Base-by-base conservation (phyloP, 23 red algal genomes). In the Chondrus crispus region DNA sequence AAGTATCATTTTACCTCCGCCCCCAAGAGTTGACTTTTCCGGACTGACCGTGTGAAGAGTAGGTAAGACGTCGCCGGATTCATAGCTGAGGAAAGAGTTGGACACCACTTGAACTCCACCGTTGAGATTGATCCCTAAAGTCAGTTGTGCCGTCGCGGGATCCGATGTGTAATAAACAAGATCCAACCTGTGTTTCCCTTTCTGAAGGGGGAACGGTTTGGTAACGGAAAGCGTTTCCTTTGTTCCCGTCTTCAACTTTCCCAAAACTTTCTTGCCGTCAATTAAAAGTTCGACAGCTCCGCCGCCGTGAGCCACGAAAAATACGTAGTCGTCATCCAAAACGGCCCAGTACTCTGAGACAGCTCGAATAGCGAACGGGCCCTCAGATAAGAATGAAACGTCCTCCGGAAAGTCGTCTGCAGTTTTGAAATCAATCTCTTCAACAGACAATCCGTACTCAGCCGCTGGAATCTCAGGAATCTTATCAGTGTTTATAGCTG, bases 111-210 rank as follows among this genome's bases (percentile, higher is more conserved):
- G 62, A 41, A 47, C 22, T 5, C 45, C 62, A 16, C 82, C 82
- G 32, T 45, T 46, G 7, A 70, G 41, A 49, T 86, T 73, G 2
- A 86, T 63, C 30, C 82, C 82, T 9, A 86, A 63, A 69, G 52
- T 39, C 24, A 86, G 66, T 16, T 73, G 62, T 3, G 82, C 82
- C 12, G 10, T 20, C 24, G 62, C 82, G 46, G 82, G 82, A 86
- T 86, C 82, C 16, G 82, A 33, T 29, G 82, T 63, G 22, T 86
- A 86, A 36, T 86, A 86, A 47, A 86, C 63, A 40, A 86, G 82
- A 24, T 86, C 82, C 39, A 86, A 18, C 53, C 72, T 86, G 26
- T 86, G 82, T 45, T 86, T 86, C 50, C 82, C 82, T 49, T 86
- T 86, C 10, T 38, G 52, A 26, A 86, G 19, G 30, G 52, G 37